Base-by-base conservation (phyloP, 495 filamentous ascomycete species). In the Neurospora sp. region DNA sequence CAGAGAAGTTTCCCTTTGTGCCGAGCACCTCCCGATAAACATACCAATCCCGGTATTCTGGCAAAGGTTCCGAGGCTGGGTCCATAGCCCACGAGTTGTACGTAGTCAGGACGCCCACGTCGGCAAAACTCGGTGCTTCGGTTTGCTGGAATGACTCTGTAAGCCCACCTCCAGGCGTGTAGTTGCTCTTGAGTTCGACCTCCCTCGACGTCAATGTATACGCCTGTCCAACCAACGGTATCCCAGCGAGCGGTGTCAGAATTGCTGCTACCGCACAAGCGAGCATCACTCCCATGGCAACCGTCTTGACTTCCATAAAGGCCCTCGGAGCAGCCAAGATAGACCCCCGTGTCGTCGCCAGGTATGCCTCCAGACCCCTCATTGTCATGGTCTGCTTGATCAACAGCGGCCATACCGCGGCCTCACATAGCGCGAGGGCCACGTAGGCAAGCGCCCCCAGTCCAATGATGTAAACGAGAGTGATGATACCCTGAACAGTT, bases 401-500 rank as follows among this genome's bases (percentile, higher is more conserved):
- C 9, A 80, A 48, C 54, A 81, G 71, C 39, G 78, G 77, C 79
- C 79, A 81, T 5, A 80, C 62, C 0, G 76, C 74, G 23, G 74
- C 69, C 71, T 81, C 78, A 69, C 77, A 77, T 0, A 79, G 31
- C 11, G 72, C 39, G 5, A 78, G 71, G 3, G 75, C 75, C 4
- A 73, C 75, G 69, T 74, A 75, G 5, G 75, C 75, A 23, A 81
- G 70, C 2, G 76, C 74, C 11, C 71, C 46, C 69, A 81, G 62
- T 14, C 79, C 79, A 35, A 79, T 75, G 11, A 76, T 59, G 70
- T 77, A 81, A 5, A 81, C 27, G 39, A 79, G 37, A 8, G 79
- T 77, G 70, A 80, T 77, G 62, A 80, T 73, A 1, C 77, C 78
- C 72, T 81, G 79, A 27, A 81, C 72, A 7, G 75, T 79, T 4